Base-by-base conservation (phyloP, 1,284 basidiomycete genomes). In the Tilletia indica region DNA sequence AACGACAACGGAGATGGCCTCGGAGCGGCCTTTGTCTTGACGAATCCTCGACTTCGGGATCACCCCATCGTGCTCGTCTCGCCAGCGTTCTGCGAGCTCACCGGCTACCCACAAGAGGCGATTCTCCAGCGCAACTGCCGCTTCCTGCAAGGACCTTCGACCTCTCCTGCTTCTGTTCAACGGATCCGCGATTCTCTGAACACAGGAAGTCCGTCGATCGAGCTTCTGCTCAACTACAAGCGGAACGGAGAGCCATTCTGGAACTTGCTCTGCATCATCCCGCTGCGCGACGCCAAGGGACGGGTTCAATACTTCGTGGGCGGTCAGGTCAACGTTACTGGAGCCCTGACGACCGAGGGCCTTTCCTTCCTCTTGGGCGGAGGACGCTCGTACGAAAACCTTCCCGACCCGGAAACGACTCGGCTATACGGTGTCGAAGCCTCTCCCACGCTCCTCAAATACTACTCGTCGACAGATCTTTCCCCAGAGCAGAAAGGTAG, bases 91-190 rank as follows among this genome's bases (percentile, higher is more conserved):
- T 67, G 72, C 2, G 31, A 56, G 2, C 48, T 83, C 3, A 83
- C 81, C 9, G 81, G 80, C 0, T 82, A 82, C 71, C 67, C 71
- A 0, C 54, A 63, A 3, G 25, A 73, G 2, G 72, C 61, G 4
- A 77, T 83, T 56, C 70, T 83, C 19, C 80, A 79, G 0, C 71
- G 77, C 54, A 83, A 82, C 70, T 83, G 81, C 68, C 69, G 80
- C 4, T 82, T 82, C 73, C 69, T 82, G 0, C 80, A 82, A 58
- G 76, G 76, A 16, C 73, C 76, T n/a, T 68, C 70, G 4, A 80
- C 79, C 6, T 51, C 68, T 3, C 75, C 74, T 1, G 72, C 61
- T 3, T 54, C 72, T 0, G 76, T 82, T 3, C 47, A 73, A 19
- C 66, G 69, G 3, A 75, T 82, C 48, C 72, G 77, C 19, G 51